Percentiles rank a stretch among this genome's conserved stretches.
Conservation (phyloP, 805 yeast genomes). For the Lachancea thermotolerans region DNA sequence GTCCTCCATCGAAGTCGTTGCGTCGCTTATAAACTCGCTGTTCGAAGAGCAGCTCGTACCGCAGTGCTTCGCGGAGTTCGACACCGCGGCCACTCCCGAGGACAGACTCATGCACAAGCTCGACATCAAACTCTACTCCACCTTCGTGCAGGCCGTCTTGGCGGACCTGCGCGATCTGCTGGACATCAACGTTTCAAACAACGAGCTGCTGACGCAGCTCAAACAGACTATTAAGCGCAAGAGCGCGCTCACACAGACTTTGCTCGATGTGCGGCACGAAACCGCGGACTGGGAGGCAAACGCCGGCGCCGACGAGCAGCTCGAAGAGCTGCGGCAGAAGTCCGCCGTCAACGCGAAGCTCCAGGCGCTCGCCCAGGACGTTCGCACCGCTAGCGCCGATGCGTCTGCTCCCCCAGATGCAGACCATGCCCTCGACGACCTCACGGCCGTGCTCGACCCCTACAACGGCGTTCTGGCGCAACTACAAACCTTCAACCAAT, state of each 20-base stretch:
- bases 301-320: not conserved
- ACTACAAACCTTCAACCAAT: constrained; percentile 13
- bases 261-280: constrained; percentile 14
- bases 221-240: constrained; percentile 14
- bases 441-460: constrained; percentile 15
- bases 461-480: constrained; percentile 16
- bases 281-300: constrained; percentile 12
- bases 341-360: constrained; percentile 6
- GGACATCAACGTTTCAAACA: constrained; percentile 28
- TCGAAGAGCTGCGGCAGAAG: constrained; percentile 5
- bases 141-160: constrained; percentile 13
- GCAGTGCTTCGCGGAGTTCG: constrained; percentile 21
- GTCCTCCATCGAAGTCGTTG: constrained; percentile 22
- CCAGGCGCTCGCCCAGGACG: constrained; percentile 1
- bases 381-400: not conserved
- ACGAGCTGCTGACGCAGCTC: constrained; percentile 23
- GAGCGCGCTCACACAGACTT: constrained; percentile 13
- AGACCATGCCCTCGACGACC: not conserved
- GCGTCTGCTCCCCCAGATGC: no score
- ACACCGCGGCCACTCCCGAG: constrained; percentile 9
- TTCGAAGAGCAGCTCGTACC: constrained; percentile 21
- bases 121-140: constrained; percentile 23
- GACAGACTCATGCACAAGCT: constrained; percentile 21
- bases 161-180: constrained; percentile 26
- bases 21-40: constrained; percentile 15